A percentile compares a stretch with the other conserved stretches of the same genome.
Conservation (phyloP, 176 grass and related monocot species). For the Ensete ventricosum region DNA sequence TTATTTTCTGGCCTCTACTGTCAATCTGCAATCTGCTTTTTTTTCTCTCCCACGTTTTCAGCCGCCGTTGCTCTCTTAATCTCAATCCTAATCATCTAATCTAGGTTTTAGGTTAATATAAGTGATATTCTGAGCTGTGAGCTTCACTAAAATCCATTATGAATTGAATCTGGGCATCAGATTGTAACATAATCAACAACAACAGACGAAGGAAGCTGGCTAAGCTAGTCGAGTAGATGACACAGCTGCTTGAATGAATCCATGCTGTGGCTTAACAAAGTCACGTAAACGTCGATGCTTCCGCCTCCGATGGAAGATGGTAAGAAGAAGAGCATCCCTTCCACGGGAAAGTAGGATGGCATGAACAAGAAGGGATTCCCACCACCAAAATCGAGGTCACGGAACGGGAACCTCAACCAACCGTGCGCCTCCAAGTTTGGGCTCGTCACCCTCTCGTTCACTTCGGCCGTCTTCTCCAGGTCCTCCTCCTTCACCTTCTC, state of each 20-base stretch:
- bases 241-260: constrained; percentile 12
- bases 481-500: constrained; percentile 22
- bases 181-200: too few species aligned
- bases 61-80: too few species aligned
- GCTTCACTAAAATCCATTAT: too few species aligned
- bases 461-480: constrained; percentile 9
- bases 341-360: constrained; percentile 24
- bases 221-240: constrained; percentile 3
- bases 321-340: constrained; percentile 26
- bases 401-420: constrained; percentile 34
- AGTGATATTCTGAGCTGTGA: too few species aligned
- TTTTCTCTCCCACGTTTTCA: too few species aligned
- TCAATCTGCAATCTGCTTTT: too few species aligned
- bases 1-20: too few species aligned
- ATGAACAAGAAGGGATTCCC: constrained; percentile 25
- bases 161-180: too few species aligned
- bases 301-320: constrained; percentile 22
- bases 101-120: too few species aligned
- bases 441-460: constrained; percentile 3
- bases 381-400: constrained; percentile 28
- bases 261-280: constrained; percentile 9
- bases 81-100: too few species aligned
- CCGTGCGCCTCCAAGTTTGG: constrained; percentile 31
- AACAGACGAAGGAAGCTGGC: too few species aligned
- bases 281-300: constrained; percentile 21